Evolutionary conservation across 2,329 filamentous ascomycete genomes (phyloP).

Genomic region (Colletotrichum sublineola): DNA sequence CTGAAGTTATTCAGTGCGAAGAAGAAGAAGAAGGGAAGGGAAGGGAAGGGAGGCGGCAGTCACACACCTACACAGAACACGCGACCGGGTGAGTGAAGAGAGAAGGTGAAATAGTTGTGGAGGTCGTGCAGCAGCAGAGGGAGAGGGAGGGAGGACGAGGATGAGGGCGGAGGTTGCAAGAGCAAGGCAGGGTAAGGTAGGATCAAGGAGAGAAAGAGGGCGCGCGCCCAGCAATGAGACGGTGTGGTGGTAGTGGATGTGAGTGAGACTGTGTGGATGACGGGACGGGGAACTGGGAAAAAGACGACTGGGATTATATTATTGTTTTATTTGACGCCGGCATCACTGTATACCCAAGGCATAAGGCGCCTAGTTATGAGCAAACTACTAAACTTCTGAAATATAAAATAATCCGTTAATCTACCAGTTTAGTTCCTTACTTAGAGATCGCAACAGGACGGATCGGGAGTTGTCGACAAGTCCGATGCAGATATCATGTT

Average conservation of each 20-base stretch:
- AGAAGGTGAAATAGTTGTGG: conserved; percentile 6
- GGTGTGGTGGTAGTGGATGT: conserved; percentile 22
- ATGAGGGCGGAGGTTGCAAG: conserved; percentile 6
- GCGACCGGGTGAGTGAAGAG: conserved; percentile 9
- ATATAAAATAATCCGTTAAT: not conserved
- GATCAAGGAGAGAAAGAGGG: conserved; percentile 20
- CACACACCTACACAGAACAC: not conserved
- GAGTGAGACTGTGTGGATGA: conserved; percentile 25
- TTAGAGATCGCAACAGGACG: not conserved
- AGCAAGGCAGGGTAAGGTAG: conserved; percentile 7
- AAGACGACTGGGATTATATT: conserved; percentile 8
- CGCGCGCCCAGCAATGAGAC: conserved; percentile 18
- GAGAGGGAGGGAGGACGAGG: conserved; percentile 13
- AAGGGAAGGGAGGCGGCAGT: not conserved
- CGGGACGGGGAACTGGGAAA: conserved; percentile 18
- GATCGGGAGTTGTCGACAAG: not conserved
- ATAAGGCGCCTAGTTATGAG: not conserved
- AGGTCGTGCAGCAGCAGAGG: not conserved
- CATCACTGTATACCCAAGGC: not conserved
- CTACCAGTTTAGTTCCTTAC: not conserved
- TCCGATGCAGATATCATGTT: not conserved
- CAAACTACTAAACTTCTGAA: not conserved
- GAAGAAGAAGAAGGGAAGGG: not conserved
- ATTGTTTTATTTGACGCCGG: not conserved
- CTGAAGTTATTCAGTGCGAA: not conserved